Conservation (phyloP, 73 alveolate species). For the Tetrahymena malaccensis region DNA sequence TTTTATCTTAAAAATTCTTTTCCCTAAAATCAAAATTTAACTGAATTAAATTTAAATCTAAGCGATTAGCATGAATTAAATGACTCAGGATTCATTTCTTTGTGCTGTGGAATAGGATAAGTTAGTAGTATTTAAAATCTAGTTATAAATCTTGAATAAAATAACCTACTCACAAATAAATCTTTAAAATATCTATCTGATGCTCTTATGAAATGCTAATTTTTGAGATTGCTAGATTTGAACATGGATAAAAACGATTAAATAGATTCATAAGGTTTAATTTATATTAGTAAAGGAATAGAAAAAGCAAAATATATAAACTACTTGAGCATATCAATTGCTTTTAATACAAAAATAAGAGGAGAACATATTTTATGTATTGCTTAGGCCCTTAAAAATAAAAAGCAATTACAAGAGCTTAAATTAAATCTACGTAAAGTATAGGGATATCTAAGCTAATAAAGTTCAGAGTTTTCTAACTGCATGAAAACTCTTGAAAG, state of each 20-base stretch:
- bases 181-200: not conserved
- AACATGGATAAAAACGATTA: not conserved
- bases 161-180: not conserved
- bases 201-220: not conserved
- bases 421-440: not conserved
- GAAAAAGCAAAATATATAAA: not conserved
- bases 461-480: not conserved
- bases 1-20: not conserved
- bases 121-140: not conserved
- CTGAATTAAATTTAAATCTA: not conserved
- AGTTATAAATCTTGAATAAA: not conserved
- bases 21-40: not conserved
- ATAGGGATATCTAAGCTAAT: not conserved
- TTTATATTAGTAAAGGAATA: not conserved
- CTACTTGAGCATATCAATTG: not conserved
- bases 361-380: not conserved
- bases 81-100: not conserved
- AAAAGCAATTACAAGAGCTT: not conserved
- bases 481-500: not conserved
- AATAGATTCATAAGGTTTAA: not conserved
- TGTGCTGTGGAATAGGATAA: not conserved
- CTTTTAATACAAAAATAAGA: not conserved
- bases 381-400: not conserved
- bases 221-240: not conserved
- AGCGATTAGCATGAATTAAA: not conserved